Evolutionary conservation across 441 rosid genomes (phyloP).

Genomic region (Francoa sonchifolia): DNA sequence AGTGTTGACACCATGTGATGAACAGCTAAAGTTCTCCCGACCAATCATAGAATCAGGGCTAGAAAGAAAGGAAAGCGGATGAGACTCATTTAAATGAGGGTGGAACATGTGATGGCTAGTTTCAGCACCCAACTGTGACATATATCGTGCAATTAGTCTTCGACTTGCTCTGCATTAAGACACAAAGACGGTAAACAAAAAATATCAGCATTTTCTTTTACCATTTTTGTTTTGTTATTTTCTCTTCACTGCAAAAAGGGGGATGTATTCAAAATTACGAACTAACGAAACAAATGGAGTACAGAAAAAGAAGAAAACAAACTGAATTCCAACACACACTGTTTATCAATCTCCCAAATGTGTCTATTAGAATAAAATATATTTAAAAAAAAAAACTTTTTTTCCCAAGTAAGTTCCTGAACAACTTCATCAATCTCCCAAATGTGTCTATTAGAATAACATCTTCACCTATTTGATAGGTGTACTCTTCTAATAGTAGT

Average conservation of each 20-base stretch:
- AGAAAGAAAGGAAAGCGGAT: slow-evolving; percentile 76
- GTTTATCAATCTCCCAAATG: too few relatives aligned
- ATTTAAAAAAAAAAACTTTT: too few relatives aligned
- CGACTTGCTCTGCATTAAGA: slow-evolving; percentile 40
- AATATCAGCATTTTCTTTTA: too few relatives aligned
- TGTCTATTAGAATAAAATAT: too few relatives aligned
- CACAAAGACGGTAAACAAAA: slow-evolving; percentile 1
- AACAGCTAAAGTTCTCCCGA: slow-evolving; percentile 40
- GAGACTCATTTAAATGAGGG: slow-evolving; percentile 40
- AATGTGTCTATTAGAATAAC: too few relatives aligned
- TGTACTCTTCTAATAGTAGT: too few relatives aligned
- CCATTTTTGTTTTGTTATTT: background rate
- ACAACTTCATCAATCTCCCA: too few relatives aligned
- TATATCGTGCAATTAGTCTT: slow-evolving; percentile 42
- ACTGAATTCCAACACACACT: background rate
- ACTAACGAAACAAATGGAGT: background rate
- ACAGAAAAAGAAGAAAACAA: background rate
- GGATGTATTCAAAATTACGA: background rate
- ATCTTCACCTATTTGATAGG: too few relatives aligned
- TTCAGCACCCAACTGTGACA: slow-evolving; percentile 74
- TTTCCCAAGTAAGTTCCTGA: too few relatives aligned
- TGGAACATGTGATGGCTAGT: slow-evolving; percentile 66
- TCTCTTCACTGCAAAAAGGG: background rate
- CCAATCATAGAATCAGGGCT: slow-evolving; percentile 34
- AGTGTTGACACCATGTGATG: slow-evolving; percentile 43